Evolutionary conservation across 331 rosid species (phyloP), one percentile per base, ranked within the genome.

Genomic region (Telfairia occidentalis): DNA sequence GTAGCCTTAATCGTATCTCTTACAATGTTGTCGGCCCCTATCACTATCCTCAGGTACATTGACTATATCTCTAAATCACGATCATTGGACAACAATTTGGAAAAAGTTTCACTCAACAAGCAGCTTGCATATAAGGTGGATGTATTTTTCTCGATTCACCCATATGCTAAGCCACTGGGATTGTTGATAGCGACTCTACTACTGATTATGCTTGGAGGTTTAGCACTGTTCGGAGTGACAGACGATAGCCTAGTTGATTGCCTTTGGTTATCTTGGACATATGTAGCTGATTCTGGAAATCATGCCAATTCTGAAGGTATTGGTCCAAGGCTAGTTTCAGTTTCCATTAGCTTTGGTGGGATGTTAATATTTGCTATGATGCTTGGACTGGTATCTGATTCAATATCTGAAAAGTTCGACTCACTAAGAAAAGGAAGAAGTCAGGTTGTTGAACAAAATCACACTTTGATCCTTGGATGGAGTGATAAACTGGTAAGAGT

Each of bases 351-450:
- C 87, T 90, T 92, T 77, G 97, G 96, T 4, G 96, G 97, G 80
- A 92, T 92, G 97, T 94, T 90, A 78, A 86, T 92, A 76, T 92
- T 92, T 84, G 97, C 97, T 69, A 92, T 92, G 96, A 88, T 92
- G 97, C 97, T 90, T 82, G 97, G 97, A 54, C 95, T 92, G 59
- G 97, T 92, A 48, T 90, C 97, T 18, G 97, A 92, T 83, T 82
- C 96, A 64, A 90, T 92, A 78, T 90, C 95, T 26, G 96, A 88
- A 85, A 92, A 90, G 81, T 89, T 92, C 49, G 97, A 92, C 78
- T 92, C 97, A 0, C 82, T 92, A 74, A 90, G 96, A 82, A 92
- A 92, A 83, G 97, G 97, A 75, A 90, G 83, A 86, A 92, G 97
- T 76, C 89, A 90, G 87, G 97, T 92, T 57, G 95, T 92, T 64